Percentiles rank a stretch among this genome's conserved stretches.
Conservation (phyloP, 306 rosid species). For the Inga leiocalycina region DNA sequence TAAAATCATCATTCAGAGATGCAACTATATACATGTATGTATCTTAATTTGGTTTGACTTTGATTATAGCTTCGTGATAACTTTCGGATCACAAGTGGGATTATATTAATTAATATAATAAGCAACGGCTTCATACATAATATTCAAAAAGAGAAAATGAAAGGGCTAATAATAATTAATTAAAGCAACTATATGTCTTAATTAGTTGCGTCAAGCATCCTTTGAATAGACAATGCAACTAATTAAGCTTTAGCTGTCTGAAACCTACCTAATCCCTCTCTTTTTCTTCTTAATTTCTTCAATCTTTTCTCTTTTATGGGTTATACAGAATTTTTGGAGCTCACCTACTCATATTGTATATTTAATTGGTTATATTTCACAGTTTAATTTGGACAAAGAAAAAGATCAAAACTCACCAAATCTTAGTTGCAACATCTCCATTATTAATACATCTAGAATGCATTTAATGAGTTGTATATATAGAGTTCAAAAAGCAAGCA, state of each 20-base stretch:
- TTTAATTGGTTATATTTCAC: neutral
- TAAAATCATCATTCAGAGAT: neutral
- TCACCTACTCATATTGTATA: slow-evolving; percentile 10
- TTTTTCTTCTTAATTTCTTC: neutral
- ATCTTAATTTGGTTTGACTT: slow-evolving; percentile 5
- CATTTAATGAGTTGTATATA: neutral
- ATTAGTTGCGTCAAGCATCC: slow-evolving; percentile 29
- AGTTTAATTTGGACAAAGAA: slow-evolving; percentile 3
- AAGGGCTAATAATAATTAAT: neutral
- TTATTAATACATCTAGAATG: neutral
- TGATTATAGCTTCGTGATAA: neutral
- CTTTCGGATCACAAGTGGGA: neutral
- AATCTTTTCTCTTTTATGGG: neutral
- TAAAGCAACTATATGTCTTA: neutral
- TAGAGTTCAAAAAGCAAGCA: too few species aligned
- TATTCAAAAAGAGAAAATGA: neutral
- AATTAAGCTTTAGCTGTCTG: slow-evolving; percentile 24
- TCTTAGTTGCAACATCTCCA: neutral
- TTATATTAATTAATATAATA: neutral
- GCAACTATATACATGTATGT: neutral
- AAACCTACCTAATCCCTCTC: slow-evolving; percentile 26
- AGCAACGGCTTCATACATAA: neutral
- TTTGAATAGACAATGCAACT: slow-evolving; percentile 36
- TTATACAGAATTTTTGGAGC: neutral
- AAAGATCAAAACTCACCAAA: neutral